A percentile compares a stretch with the other conserved stretches of the same genome.
Evolutionary conservation across 179 eudicot genomes (phyloP).

Genomic region (Amaranthus tricolor): DNA sequence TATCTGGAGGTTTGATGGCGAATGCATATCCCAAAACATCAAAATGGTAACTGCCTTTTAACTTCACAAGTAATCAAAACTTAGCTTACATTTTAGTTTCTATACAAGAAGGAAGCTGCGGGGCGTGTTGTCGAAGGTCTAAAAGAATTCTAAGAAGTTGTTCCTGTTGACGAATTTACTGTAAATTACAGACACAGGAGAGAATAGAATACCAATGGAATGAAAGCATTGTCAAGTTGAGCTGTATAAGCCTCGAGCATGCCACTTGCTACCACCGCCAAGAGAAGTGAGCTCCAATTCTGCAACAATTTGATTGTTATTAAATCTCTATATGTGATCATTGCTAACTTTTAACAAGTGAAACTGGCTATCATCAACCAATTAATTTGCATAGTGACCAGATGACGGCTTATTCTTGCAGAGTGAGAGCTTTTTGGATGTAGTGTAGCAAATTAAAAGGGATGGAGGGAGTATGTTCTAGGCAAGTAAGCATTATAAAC

Average conservation of each 20-base stretch:
- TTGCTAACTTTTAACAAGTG: background rate
- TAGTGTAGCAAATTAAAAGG: too few relatives aligned
- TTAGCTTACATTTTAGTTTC: background rate
- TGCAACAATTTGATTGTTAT: slow-evolving; percentile 34
- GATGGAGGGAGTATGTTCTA: background rate
- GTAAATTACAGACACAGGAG: slow-evolving; percentile 57
- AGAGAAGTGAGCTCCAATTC: slow-evolving; percentile 84
- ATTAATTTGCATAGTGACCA: background rate
- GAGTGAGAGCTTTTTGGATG: too few relatives aligned
- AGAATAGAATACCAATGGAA: slow-evolving; percentile 91
- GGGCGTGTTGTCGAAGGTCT: slow-evolving; percentile 2
- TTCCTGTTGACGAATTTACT: background rate
- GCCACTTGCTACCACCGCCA: slow-evolving; percentile 88
- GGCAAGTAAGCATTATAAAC: slow-evolving; percentile 17
- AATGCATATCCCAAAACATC: background rate
- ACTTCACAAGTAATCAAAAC: background rate
- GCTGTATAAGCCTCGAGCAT: slow-evolving; percentile 97
- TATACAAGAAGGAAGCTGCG: slow-evolving; percentile 7
- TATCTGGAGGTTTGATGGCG: slow-evolving; percentile 2
- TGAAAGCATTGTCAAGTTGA: slow-evolving; percentile 97
- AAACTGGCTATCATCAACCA: background rate
- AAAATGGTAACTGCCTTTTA: background rate
- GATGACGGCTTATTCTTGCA: background rate
- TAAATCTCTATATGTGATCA: background rate
- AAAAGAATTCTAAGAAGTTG: background rate